Evolutionary conservation across 139 green algal genomes (phyloP).

Genomic region (Micractinium sp.): DNA sequence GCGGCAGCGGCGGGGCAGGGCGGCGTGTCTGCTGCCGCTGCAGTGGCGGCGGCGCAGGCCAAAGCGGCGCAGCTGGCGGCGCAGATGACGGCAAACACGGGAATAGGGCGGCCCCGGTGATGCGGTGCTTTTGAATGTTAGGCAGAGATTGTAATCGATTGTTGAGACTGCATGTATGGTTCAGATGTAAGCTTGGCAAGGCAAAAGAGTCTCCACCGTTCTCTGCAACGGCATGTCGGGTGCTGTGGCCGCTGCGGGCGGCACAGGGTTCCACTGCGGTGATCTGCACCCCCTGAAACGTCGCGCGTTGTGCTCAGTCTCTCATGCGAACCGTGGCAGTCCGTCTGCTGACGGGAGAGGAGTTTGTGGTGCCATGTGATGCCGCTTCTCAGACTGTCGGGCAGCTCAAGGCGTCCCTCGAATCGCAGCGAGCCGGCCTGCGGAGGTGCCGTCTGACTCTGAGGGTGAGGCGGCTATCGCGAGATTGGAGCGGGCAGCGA

Average conservation of each 20-base stretch:
- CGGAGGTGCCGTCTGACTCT: background rate
- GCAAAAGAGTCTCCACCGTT: no score
- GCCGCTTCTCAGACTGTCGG: background rate
- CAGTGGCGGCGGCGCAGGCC: conserved; percentile 15
- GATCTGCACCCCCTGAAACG: no score
- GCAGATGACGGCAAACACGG: background rate
- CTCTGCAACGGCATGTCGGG: no score
- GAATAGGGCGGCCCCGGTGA: background rate
- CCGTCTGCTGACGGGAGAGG: background rate
- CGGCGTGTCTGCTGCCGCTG: background rate
- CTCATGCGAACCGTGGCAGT: background rate
- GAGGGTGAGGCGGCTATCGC: background rate
- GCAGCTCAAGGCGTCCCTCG: background rate
- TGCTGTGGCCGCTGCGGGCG: no score
- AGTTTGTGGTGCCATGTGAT: background rate
- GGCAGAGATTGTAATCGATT: no score
- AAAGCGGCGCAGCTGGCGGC: conserved; percentile 4
- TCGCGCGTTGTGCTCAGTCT: no score
- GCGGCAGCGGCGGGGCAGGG: background rate
- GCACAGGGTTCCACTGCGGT: no score
- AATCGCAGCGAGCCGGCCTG: background rate
- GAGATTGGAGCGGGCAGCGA: no score
- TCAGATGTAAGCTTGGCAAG: no score
- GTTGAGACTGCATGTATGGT: no score
- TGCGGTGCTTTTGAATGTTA: background rate